Base-by-base conservation (phyloP, 768 basidiomycete species). In the Termitomyces sp. region DNA sequence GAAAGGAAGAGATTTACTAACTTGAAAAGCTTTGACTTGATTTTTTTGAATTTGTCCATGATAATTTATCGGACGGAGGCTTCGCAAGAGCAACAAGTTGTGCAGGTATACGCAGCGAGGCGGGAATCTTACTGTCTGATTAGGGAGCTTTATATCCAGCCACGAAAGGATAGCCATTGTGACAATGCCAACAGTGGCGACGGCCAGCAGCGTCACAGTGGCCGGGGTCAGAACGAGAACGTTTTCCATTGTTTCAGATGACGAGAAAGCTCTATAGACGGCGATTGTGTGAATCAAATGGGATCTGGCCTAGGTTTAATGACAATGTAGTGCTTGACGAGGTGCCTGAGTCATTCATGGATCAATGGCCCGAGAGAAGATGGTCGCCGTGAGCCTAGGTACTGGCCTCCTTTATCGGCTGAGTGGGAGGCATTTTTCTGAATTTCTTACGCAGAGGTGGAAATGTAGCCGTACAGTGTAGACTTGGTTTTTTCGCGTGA, bases 41-140 rank as follows among this genome's bases (percentile, higher is more conserved):
- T 49, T 45, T 24, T 40, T 26, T 64, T 64, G 22, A 66, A 43
- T 27, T 61, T 62, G 9, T 62, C 53, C 65, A 66, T 66, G 8
- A 26, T 37, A 7, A 16, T 22, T 10, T 44, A 22, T 44, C 5
- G 14, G 36, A 37, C 10, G 34, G 12, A 16, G 27, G 2, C 30
- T 52, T 36, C 37, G 37, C 37, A 40, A 39, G 2, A 39, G 50
- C 12, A 26, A 27, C 5, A 13, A 39, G 12, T 16, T 6, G 18
- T 16, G 26, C 20, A 13, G 5, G 26, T 7, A 20, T 27, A 6
- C 26, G 30, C 36, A 13, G n/a, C 1, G 37, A 14, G 14, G 30
- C 30, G 12, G 1, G 7, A 13, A 5, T 34, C 9, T 12, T 1
- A 12, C 3, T 18, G 1, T 18, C 0, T 13, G 1, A 2, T 32